Evolutionary conservation across 179 eudicot genomes (phyloP), one percentile per base, ranked within the genome.

Genomic region (Beta lomatogona): DNA sequence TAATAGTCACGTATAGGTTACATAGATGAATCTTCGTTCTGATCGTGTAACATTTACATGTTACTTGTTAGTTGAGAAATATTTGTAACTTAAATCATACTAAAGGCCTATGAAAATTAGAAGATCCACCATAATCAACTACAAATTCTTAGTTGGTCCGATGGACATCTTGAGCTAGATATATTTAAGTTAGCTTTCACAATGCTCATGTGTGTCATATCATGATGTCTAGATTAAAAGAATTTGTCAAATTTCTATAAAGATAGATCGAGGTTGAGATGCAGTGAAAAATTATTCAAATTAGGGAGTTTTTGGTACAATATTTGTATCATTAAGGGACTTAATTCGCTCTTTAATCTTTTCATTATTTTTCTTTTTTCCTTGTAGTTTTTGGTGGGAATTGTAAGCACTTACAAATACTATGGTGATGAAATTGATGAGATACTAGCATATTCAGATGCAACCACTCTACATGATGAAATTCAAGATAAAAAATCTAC

Each of bases 381-480:
- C 14, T 48, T 85, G 68, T 88, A 95, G 98, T 76, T 95, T 85
- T 83, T 95, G 88, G 91, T 93, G 54, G 93, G 89, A 14, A 44
- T 92, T 25, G 91, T 85, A 78, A 84, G 98, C 81, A 76, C 86
- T 28, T 89, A 93, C 80, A 91, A 88, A 85, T 93, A 93, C 59
- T 83, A 89, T 65, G 98, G 98, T 9, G 88, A 80, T 21, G 98
- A 94, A 78, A 85, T 89, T 15, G 83, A 93, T 48, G 82, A 86
- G 36, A 86, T 63, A n/a, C 65, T 86, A 48, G 93, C 98, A 19
- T 63, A 83, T 31, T 76, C 90, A 25, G 98, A 95, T 84, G 94
- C 97, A 58, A 84, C 80, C n/a, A 73, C 72, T 73, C 93, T 95
- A 55, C 86, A 81, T 70, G 81, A 83, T 16, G 89, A 86, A 46